Evolutionary conservation across 441 rosid genomes (phyloP).

Genomic region (Adansonia grandidieri): DNA sequence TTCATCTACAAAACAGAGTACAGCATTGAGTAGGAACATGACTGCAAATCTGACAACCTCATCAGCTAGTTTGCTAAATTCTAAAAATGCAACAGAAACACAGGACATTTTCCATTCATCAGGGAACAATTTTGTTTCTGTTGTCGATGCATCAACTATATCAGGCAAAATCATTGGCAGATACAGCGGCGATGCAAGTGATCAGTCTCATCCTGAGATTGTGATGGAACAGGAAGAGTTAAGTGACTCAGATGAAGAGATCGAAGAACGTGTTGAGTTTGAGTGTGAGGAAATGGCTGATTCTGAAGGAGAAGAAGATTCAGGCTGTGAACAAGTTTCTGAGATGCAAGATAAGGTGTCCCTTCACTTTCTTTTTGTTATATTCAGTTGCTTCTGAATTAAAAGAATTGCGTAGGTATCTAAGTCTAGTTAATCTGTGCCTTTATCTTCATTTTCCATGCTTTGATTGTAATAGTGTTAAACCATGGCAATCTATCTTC

Average conservation of each 20-base stretch:
- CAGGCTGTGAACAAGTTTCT: slow-evolving; percentile 49
- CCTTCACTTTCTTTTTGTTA: slow-evolving; percentile 22
- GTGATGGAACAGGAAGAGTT: slow-evolving; percentile 99
- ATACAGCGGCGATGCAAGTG: slow-evolving; percentile 49
- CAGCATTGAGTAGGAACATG: slow-evolving; percentile 36
- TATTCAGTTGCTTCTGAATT: slow-evolving; percentile 24
- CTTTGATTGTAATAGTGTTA: background rate
- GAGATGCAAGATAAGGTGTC: slow-evolving; percentile 63
- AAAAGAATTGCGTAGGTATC: slow-evolving; percentile 18
- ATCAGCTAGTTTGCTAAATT: slow-evolving; percentile 22
- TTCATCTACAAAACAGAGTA: slow-evolving; percentile 49
- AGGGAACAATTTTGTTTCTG: slow-evolving; percentile 38
- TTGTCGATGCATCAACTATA: slow-evolving; percentile 35
- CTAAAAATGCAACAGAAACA: slow-evolving; percentile 40
- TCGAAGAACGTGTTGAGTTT: slow-evolving; percentile 92
- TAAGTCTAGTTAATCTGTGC: slow-evolving; percentile 5
- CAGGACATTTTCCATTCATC: slow-evolving; percentile 33
- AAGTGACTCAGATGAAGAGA: slow-evolving; percentile 94
- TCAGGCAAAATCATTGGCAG: slow-evolving; percentile 38
- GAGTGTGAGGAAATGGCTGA: slow-evolving; percentile 98
- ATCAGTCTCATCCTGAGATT: slow-evolving; percentile 75
- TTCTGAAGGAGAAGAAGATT: slow-evolving; percentile 84
- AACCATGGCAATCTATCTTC: background rate
- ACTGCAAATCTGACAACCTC: slow-evolving; percentile 31
- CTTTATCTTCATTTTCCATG: background rate